Evolutionary conservation across 495 filamentous ascomycete genomes (phyloP), one percentile per base, ranked within the genome.

Genomic region (Neurospora sp.): DNA sequence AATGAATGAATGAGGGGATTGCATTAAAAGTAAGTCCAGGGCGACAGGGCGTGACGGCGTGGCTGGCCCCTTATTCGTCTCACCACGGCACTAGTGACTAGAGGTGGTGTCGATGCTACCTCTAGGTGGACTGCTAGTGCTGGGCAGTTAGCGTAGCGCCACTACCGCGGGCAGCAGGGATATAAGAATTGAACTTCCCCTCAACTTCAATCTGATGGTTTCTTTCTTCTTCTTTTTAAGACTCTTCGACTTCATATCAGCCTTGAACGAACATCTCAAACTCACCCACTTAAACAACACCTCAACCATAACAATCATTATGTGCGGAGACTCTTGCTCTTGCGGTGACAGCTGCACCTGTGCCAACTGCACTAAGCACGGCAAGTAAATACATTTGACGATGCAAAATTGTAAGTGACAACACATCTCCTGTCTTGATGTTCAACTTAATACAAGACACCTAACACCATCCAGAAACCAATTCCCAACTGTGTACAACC

Each of bases 311-410:
- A 34, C 69, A 72, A 71, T 72, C 24, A 43, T 72, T 74, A 80
- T 78, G 78, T 80, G 78, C 74, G 77, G 74, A 11, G 59, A 66
- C 71, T 34, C 48, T 45, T 80, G 78, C 76, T 19, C 45, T 21
- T 80, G 78, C 75, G 74, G 75, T 54, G 43, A 42, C 71, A 70
- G 40, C 73, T 79, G 78, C 77, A 34, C 38, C 8, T 79, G 78
- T 72, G 45, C 72, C n/a, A 72, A 71, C 71, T 80, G 78, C 78
- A 3, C 69, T 69, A 66, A 34, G 28, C 77, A 79, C 75, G 0
- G 19, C 74, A 76, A 78, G 40, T 77, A 74, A 76, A 31, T 69
- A 7, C 11, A 69, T 17, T 7, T 39, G 42, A 36, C 31, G 17
- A 37, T 69, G 54, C 54, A 62, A 28, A 62, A 19, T 34, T 62